Evolutionary conservation across 306 rosid species (phyloP).

Genomic region (Pterocarpus macrocarpus): DNA sequence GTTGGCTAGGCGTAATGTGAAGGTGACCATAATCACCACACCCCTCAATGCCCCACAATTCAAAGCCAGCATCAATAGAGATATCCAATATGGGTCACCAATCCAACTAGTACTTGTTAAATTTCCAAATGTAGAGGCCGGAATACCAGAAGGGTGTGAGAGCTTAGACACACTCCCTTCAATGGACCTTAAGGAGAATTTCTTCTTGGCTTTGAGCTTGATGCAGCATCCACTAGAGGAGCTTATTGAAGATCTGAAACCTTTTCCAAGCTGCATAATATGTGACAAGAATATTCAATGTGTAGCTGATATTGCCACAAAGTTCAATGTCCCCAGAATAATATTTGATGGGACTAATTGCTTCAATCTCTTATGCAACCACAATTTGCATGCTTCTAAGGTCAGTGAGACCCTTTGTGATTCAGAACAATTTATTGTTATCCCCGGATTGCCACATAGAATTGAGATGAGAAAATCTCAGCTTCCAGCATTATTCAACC

Average conservation of each 20-base stretch:
- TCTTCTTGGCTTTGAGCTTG: conserved; percentile 49
- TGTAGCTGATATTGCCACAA: conserved; percentile 45
- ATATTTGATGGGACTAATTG: conserved; percentile 52
- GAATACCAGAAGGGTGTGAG: conserved; percentile 63
- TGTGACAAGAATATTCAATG: conserved; percentile 56
- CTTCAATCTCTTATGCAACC: conserved; percentile 50
- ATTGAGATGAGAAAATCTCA: conserved; percentile 47
- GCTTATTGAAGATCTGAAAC: conserved; percentile 40
- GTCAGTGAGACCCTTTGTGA: conserved; percentile 23
- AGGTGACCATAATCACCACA: conserved; percentile 70
- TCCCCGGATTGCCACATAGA: conserved; percentile 45
- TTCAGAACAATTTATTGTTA: conserved; percentile 31
- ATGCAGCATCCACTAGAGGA: conserved; percentile 52
- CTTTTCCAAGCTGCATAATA: conserved; percentile 57
- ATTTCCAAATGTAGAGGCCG: conserved; percentile 47
- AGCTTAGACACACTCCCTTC: conserved; percentile 67
- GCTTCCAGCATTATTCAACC: conserved; percentile 21
- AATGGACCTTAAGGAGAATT: conserved; percentile 50
- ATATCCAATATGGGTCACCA: conserved; percentile 44
- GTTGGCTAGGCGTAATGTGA: conserved; percentile 56
- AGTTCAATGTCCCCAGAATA: conserved; percentile 58
- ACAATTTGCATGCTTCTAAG: conserved; percentile 28
- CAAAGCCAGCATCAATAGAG: conserved; percentile 47
- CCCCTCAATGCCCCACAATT: conserved; percentile 65
- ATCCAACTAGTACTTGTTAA: conserved; percentile 48